These are phyloP conservation scores for Acidomyces sp. DNA, from an alignment of 495 filamentous ascomycete genomes.

Conservation along the genomic window DNA sequence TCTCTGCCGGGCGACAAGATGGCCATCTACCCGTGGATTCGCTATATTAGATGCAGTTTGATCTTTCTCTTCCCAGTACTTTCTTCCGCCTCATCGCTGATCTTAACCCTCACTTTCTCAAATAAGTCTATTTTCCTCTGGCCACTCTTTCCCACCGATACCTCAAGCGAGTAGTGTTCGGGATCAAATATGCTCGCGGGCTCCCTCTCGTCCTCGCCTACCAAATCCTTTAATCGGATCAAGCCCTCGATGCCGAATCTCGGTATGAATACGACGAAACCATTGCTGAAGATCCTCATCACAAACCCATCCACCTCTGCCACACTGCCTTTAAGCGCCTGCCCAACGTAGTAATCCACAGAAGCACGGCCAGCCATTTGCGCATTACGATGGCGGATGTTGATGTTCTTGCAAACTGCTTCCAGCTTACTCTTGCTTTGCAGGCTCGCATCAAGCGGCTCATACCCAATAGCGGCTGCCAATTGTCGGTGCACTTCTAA, in stretches of 20 bases:
- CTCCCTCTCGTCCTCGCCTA: conserved; percentile 39
- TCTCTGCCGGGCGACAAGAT: no score
- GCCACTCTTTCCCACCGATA: conserved; percentile 42
- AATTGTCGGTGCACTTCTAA: conserved; percentile 87
- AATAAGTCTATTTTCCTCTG: conserved; percentile 61
- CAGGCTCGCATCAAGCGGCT: conserved; percentile 62
- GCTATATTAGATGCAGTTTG: conserved; percentile 50
- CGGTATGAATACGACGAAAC: conserved; percentile 89
- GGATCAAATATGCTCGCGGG: conserved; percentile 65
- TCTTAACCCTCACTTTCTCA: conserved; percentile 71
- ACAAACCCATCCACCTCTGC: conserved; percentile 83
- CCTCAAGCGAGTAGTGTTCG: conserved; percentile 62
- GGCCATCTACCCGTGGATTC: no score
- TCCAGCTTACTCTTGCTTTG: conserved; percentile 71
- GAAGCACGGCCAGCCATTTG: conserved; percentile 86
- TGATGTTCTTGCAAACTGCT: conserved; percentile 93
- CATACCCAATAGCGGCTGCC: conserved; percentile 86
- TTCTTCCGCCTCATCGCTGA: conserved; percentile 87
- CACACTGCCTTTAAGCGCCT: conserved; percentile 76
- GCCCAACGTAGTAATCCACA: conserved; percentile 94
- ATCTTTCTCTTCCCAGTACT: conserved; percentile 84
- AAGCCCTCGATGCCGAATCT: conserved; percentile 88
- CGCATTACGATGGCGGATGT: conserved; percentile 89
- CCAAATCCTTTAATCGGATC: conserved; percentile 72
- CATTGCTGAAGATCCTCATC: conserved; percentile 94